Conservation (phyloP, 257 asterid genomes). For the Plantago ovata region DNA sequence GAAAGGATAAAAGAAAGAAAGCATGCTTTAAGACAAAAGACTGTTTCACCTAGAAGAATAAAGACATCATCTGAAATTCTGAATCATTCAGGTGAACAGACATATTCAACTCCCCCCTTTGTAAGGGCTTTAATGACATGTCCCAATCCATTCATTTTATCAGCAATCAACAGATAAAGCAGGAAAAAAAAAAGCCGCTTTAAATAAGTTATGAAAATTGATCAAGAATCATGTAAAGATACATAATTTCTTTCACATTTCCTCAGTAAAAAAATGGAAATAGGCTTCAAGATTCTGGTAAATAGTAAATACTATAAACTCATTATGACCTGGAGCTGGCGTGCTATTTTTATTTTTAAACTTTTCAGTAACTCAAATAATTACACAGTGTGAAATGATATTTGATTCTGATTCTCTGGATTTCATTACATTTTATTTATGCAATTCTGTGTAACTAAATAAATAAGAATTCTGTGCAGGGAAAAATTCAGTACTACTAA, state of each 20-base stretch:
- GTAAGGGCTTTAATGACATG: slow-evolving; percentile 32
- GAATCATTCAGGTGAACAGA: slow-evolving; percentile 34
- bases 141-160: slow-evolving; percentile 31
- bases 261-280: slow-evolving; percentile 21
- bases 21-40: slow-evolving; percentile 18
- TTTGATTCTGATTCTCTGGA: neutral
- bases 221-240: slow-evolving; percentile 22
- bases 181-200: slow-evolving; percentile 13
- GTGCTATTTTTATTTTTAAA: slow-evolving; percentile 18
- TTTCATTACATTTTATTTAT: neutral
- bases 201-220: slow-evolving; percentile 30
- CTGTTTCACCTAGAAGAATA: slow-evolving; percentile 24
- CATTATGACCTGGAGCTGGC: slow-evolving; percentile 28
- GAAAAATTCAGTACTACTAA: neutral
- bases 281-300: slow-evolving; percentile 21
- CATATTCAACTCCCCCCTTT: slow-evolving; percentile 26
- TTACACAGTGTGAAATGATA: slow-evolving; percentile 7
- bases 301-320: slow-evolving; percentile 14
- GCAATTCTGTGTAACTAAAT: slow-evolving; percentile 5
- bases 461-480: neutral
- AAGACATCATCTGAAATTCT: slow-evolving; percentile 31
- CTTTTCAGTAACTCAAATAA: slow-evolving; percentile 5
- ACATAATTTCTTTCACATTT: slow-evolving; percentile 18
- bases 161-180: slow-evolving; percentile 34
- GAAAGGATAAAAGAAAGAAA: slow-evolving; percentile 7